A percentile compares a stretch with the other conserved stretches of the same genome.
Conservation (phyloP, 371 early-diverging fungal species). For the Lichtheimia hyalospora region DNA sequence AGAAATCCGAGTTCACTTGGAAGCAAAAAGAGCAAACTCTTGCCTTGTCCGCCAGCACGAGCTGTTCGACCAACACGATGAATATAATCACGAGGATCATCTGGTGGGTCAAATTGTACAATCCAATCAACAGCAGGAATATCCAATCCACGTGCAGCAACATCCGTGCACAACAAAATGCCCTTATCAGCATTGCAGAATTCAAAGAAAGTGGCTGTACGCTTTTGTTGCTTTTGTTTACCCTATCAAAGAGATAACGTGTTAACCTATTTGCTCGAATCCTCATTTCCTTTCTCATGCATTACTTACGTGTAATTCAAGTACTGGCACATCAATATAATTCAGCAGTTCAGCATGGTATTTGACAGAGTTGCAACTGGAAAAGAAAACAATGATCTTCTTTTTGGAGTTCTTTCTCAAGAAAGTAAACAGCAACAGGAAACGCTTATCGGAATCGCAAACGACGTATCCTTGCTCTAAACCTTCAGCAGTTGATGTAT, state of each 20-base stretch:
- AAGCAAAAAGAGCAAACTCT: conserved; percentile 80
- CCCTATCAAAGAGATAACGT: conserved; percentile 80
- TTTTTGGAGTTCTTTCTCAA: conserved; percentile 36
- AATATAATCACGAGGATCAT: conserved; percentile 90
- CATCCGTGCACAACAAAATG: conserved; percentile 95
- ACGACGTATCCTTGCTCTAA: conserved; percentile 43
- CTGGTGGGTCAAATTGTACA: conserved; percentile 97
- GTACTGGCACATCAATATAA: conserved; percentile 54
- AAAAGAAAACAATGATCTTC: conserved; percentile 87
- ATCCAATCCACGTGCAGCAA: conserved; percentile 98
- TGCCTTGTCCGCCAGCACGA: conserved; percentile 84
- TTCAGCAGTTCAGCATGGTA: conserved; percentile 76
- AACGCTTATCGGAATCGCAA: conserved; percentile 47
- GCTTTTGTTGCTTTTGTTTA: conserved; percentile 76
- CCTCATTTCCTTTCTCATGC: not conserved
- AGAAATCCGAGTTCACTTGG: conserved; percentile 94
- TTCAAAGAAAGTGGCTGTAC: conserved; percentile 75
- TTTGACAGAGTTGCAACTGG: conserved; percentile 92
- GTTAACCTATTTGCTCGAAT: not conserved
- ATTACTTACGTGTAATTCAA: conserved; percentile 35
- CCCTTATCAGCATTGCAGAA: conserved; percentile 69
- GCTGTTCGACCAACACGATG: conserved; percentile 99
- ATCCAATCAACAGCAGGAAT: conserved; percentile 91
- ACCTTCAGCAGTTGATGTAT: conserved; percentile 25
- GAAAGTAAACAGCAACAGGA: conserved; percentile 26